Evolutionary conservation across 2,329 filamentous ascomycete genomes (phyloP).

Genomic region (Colletotrichum chrysophilum): DNA sequence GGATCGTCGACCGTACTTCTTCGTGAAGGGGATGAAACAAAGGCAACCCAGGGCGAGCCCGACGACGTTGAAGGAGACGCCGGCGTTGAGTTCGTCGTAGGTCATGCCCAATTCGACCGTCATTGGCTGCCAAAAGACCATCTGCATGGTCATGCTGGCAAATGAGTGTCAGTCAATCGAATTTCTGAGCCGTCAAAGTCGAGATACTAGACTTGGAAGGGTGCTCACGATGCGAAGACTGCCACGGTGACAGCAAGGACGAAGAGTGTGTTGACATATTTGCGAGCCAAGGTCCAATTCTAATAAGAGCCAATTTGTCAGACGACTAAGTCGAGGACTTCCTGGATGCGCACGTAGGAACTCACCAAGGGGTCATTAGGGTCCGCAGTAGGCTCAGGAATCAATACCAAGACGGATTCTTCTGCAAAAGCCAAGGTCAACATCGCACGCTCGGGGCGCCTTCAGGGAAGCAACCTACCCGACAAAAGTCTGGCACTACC

Average conservation of each 20-base stretch:
- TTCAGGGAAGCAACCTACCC: background rate
- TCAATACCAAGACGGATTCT: background rate
- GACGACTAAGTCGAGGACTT: background rate
- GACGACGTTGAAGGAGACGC: conserved; percentile 12
- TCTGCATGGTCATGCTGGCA: background rate
- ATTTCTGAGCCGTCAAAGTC: background rate
- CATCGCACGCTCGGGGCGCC: background rate
- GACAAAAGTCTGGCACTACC: background rate
- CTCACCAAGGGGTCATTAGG: background rate
- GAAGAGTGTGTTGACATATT: background rate
- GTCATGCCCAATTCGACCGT: conserved; percentile 28
- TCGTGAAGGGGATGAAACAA: conserved; percentile 26
- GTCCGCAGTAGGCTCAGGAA: background rate
- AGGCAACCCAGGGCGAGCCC: conserved; percentile 26
- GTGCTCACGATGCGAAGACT: background rate
- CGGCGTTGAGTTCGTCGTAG: conserved; percentile 7
- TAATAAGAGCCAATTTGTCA: rapidly evolving
- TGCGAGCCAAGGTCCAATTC: background rate
- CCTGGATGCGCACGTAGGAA: background rate
- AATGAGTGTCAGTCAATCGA: background rate
- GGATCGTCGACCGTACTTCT: conserved; percentile 27
- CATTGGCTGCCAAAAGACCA: background rate
- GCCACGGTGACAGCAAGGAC: background rate
- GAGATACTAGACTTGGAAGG: background rate
- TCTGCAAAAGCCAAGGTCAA: background rate